Percentiles rank a stretch among this genome's conserved stretches.
These are phyloP conservation scores for Oryza rufipogon DNA, from an alignment of 176 grass and related monocot genomes.

Conservation along the genomic window DNA sequence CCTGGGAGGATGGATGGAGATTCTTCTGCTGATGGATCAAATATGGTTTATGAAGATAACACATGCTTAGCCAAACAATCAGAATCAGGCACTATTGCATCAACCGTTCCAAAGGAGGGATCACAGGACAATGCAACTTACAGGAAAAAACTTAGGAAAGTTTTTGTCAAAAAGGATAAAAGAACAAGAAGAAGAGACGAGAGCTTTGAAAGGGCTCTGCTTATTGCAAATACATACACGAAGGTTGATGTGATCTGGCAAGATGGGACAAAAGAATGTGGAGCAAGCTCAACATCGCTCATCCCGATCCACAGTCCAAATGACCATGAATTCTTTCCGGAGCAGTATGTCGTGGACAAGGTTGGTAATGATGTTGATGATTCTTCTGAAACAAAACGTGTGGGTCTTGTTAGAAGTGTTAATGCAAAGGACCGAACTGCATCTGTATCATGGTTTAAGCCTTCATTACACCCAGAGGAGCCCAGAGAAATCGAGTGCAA, in stretches of 20 bases:
- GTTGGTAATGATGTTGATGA: conserved; percentile 72
- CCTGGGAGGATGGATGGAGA: conserved; percentile 23
- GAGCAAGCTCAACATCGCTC: conserved; percentile 63
- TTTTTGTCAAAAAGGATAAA: conserved; percentile 75
- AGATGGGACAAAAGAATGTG: conserved; percentile 73
- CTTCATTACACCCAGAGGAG: conserved; percentile 50
- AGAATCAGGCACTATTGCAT: conserved; percentile 43
- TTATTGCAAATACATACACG: conserved; percentile 70
- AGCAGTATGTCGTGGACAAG: conserved; percentile 85
- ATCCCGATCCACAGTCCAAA: conserved; percentile 86
- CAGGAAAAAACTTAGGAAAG: conserved; percentile 74
- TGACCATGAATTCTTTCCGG: conserved; percentile 94
- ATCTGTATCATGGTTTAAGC: conserved; percentile 81
- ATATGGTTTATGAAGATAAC: conserved; percentile 45
- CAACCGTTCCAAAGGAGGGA: conserved; percentile 58
- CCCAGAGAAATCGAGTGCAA: conserved; percentile 57
- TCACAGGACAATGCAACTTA: conserved; percentile 63
- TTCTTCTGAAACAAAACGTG: conserved; percentile 60
- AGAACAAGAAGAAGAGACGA: conserved; percentile 80
- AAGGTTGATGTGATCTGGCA: conserved; percentile 92
- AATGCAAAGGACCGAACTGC: conserved; percentile 81
- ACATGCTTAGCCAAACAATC: conserved; percentile 42
- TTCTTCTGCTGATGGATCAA: conserved; percentile 45
- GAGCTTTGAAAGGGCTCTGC: conserved; percentile 78
- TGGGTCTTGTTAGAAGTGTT: conserved; percentile 78